These are phyloP conservation scores for Apiospora pterosperma DNA, from an alignment of 2,329 filamentous ascomycete species.

Conservation along the genomic window DNA sequence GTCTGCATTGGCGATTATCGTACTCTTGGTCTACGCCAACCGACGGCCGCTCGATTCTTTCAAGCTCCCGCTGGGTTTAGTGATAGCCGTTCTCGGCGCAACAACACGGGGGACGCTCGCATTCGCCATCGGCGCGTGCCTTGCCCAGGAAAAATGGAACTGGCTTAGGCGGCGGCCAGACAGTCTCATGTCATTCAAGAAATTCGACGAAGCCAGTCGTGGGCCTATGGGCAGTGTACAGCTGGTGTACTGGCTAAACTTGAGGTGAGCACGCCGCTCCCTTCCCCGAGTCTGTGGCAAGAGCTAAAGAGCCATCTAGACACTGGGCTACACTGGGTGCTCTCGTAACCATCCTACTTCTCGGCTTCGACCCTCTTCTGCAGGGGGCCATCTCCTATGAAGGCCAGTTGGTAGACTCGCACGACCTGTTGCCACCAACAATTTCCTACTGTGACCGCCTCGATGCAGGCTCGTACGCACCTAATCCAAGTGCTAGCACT, in stretches of 20 bases:
- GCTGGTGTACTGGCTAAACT: not conserved
- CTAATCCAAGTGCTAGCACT: not conserved
- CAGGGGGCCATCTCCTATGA: not conserved
- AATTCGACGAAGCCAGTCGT: conserved; percentile 7
- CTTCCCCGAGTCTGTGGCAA: not conserved
- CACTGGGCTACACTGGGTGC: conserved; percentile 3
- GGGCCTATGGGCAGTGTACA: conserved; percentile 4
- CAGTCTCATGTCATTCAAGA: not conserved
- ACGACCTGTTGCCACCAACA: not conserved
- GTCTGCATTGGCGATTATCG: not conserved
- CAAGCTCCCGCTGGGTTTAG: not conserved
- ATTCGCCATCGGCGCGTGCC: conserved; percentile 3
- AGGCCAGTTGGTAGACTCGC: not conserved
- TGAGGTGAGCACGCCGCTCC: not conserved
- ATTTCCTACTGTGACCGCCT: not conserved
- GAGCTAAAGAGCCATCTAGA: not conserved
- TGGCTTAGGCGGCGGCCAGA: conserved; percentile 4
- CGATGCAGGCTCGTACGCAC: not conserved
- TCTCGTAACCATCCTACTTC: not conserved
- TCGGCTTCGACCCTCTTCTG: conserved; percentile 3
- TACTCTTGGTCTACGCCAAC: not conserved
- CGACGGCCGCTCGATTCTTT: not conserved
- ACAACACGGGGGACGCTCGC: not conserved
- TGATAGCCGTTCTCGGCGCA: not conserved
- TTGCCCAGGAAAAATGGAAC: conserved; percentile 8